Base-by-base conservation (phyloP, 1,284 basidiomycete species). In the Phylloporus sp. region DNA sequence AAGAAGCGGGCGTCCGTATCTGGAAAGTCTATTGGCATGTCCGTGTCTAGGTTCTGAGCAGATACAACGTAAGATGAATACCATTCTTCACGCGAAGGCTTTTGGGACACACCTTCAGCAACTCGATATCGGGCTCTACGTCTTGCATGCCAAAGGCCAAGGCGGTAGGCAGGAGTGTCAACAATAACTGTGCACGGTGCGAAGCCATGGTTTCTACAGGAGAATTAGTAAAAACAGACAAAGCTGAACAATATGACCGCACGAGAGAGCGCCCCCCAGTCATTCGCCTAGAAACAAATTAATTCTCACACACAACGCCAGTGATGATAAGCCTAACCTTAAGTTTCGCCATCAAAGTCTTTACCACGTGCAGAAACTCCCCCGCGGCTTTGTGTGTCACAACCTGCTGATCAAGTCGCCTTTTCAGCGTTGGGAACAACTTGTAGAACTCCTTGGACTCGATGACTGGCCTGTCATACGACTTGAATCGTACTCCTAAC, bases 241-340 rank as follows among this genome's bases (percentile, higher is more conserved):
- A 25, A 39, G 43, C 12, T 43, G 29, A 57, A 56, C 6, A 45
- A 39, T 4, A 14, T 0, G 17, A 53, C 77, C 85, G 55, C 68
- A 89, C 88, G 88, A 64, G 86, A 85, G n/a, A 89, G 76, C 1
- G 88, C 81, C 19, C 88, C 86, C 88, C 88, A 90, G 67, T 90
- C 88, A 67, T 89, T 89, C 1, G 85, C 84, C 88, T 89, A 47
- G 29, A 60, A 45, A 37, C 15, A 12, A 39, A 11, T 41, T 67
- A 19, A 69, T 39, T 27, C 43, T 66, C 7, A 39, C 4, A 17
- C 35, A 7, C 17, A 29, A 8, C 25, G 41, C 29, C 29, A n/a
- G 41, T 5, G 8, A 23, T 7, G 39, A 57, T 23, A 35, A 59
- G 19, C 57, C 56, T 58, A 58, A 47, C 45, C 45, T 47, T 47